Percentiles rank a stretch among this genome's conserved stretches.
Evolutionary conservation across 305 asterid species (phyloP).

Genomic region (Fraxinus latifolia): DNA sequence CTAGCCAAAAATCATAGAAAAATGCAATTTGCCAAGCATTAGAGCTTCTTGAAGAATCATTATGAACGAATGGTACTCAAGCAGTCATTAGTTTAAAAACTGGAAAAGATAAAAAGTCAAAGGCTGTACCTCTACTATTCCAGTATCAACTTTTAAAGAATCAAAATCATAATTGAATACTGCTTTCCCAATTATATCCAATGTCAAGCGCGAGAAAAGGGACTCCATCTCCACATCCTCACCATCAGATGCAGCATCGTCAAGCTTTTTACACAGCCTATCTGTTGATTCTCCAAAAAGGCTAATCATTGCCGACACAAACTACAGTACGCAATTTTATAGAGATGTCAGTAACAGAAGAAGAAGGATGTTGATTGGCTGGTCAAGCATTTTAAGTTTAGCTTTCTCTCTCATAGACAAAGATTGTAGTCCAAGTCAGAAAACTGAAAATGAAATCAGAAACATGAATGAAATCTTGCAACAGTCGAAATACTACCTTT

Average conservation of each 20-base stretch:
- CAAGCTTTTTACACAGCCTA: constrained; percentile 79
- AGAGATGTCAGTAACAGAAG: constrained; percentile 20
- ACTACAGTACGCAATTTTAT: constrained; percentile 40
- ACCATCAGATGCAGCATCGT: constrained; percentile 84
- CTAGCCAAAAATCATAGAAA: constrained; percentile 25
- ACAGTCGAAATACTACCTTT: constrained; percentile 50
- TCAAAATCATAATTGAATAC: constrained; percentile 95
- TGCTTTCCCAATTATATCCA: constrained; percentile 97
- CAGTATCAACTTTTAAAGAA: constrained; percentile 79
- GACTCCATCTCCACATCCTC: constrained; percentile 98
- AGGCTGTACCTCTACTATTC: constrained; percentile 76
- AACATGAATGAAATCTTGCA: not conserved
- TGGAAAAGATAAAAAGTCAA: constrained; percentile 17
- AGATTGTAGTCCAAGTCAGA: not conserved
- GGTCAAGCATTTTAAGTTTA: not conserved
- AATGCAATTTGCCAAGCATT: constrained; percentile 6
- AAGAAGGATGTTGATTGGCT: not conserved
- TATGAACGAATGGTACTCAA: not conserved
- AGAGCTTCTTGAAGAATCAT: constrained; percentile 21
- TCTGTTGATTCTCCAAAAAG: constrained; percentile 90
- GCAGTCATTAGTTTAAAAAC: constrained; percentile 10
- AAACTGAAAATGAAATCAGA: not conserved
- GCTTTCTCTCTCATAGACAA: not conserved
- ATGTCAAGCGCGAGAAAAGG: constrained; percentile 90
- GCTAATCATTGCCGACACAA: constrained; percentile 84